Conservation (phyloP, 2,329 filamentous ascomycete genomes). For the Fusarium falciforme region DNA sequence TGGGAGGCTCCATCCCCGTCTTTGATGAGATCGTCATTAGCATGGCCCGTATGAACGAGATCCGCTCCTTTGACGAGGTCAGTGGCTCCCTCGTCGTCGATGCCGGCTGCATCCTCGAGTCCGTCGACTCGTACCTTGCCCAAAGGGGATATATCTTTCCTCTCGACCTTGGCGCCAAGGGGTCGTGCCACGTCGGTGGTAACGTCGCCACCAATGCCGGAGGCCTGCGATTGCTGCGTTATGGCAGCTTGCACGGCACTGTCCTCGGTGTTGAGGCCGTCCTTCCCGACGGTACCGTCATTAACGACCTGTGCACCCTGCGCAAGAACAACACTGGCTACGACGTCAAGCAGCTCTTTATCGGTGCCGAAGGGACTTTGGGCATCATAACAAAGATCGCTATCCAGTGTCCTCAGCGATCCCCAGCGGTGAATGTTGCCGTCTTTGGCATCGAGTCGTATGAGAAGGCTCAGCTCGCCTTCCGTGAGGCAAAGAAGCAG, state of each 20-base stretch:
- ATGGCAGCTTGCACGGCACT: slow-evolving; percentile 93
- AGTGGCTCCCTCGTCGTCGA: slow-evolving; percentile 92
- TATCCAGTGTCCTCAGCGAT: slow-evolving; percentile 88
- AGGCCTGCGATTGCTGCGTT: slow-evolving; percentile 87
- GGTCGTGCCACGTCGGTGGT: slow-evolving; percentile 94
- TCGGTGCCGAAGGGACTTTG: slow-evolving; percentile 94
- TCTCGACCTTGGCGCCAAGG: slow-evolving; percentile 96
- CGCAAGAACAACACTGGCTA: slow-evolving; percentile 99
- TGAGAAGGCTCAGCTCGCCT: slow-evolving; percentile 87
- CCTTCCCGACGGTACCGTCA: slow-evolving; percentile 89
- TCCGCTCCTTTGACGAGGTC: slow-evolving; percentile 91
- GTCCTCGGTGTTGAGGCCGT: slow-evolving; percentile 95
- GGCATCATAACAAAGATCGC: slow-evolving; percentile 93
- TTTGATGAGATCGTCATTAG: slow-evolving; percentile 99
- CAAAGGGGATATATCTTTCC: slow-evolving; percentile 91
- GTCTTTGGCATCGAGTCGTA: slow-evolving; percentile 93
- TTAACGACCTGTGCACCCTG: slow-evolving; percentile 87
- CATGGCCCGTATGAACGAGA: slow-evolving; percentile 88
- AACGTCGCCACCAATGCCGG: slow-evolving; percentile 97
- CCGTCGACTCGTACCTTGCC: slow-evolving; percentile 86
- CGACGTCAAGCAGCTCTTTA: slow-evolving; percentile 96
- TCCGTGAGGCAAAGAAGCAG: slow-evolving; percentile 88
- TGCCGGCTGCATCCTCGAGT: slow-evolving; percentile 90
- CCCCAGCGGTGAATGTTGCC: slow-evolving; percentile 91
- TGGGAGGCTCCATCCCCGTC: slow-evolving; percentile 94